phyloP scores from a whole-genome alignment of 31 red algal genomes.

The Odonthalia washingtoniensis region DNA sequence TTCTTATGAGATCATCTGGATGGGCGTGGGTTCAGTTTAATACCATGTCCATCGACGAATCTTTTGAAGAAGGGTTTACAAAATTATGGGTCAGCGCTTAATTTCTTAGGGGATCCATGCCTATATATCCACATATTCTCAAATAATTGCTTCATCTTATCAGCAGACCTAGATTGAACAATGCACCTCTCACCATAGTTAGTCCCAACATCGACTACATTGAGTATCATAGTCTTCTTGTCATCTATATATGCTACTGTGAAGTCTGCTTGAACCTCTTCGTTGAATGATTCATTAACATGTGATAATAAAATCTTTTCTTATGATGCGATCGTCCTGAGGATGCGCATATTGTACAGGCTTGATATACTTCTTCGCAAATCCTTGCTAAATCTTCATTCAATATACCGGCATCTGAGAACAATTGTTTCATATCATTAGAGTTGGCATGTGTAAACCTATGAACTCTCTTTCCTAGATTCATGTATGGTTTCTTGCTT shows the following conservation, averaged over 20 bases:
- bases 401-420: background rate
- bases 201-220: constrained; percentile 14
- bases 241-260: too few relatives aligned
- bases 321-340: constrained; percentile 6
- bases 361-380: background rate
- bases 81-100: constrained; percentile 37
- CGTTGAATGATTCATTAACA: too few relatives aligned
- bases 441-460: background rate
- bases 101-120: constrained; percentile 7
- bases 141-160: background rate
- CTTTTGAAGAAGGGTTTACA: background rate
- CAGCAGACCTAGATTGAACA: background rate
- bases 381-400: background rate
- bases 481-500: background rate
- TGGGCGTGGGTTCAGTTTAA: background rate
- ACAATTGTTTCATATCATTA: background rate
- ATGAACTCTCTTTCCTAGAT: background rate
- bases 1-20: constrained; percentile 11
- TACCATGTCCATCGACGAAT: background rate
- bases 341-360: constrained; percentile 51
- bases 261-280: too few relatives aligned
- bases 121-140: constrained; percentile 19
- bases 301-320: constrained; percentile 44
- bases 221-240: too few relatives aligned
- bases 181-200: constrained; percentile 17